Percentiles rank a stretch among this genome's conserved stretches.
Conservation (phyloP, 2,329 filamentous ascomycete species). For the Calonectria henricotiae region DNA sequence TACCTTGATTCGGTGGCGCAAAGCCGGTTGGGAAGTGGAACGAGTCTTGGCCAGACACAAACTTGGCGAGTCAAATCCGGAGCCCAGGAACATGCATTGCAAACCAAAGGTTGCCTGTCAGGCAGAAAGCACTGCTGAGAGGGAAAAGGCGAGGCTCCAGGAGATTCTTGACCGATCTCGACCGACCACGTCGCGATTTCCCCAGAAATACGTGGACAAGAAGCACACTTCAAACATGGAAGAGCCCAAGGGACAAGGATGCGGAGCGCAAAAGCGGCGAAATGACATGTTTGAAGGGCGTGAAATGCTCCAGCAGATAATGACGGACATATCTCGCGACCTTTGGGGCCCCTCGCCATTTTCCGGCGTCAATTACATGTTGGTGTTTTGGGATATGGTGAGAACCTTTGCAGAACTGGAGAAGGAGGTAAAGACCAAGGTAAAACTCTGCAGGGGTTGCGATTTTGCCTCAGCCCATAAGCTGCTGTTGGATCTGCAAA, state of each 20-base stretch:
- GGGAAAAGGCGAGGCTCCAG: background rate
- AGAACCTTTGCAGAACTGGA: background rate
- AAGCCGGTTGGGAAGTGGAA: background rate
- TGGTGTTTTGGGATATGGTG: background rate
- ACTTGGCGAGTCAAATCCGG: background rate
- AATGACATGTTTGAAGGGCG: background rate
- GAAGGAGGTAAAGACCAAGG: background rate
- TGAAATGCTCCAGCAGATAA: background rate
- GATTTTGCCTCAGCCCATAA: no score
- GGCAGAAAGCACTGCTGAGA: background rate
- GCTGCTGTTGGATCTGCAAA: no score
- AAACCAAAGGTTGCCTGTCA: background rate
- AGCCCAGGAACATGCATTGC: no score
- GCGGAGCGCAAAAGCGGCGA: background rate
- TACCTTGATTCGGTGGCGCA: background rate
- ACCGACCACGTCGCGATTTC: background rate
- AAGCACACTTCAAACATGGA: background rate
- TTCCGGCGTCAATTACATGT: background rate
- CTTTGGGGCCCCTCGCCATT: background rate
- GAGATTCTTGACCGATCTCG: background rate
- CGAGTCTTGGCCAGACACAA: no score
- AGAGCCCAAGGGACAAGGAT: background rate
- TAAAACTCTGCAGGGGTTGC: no score
- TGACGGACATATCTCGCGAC: background rate
- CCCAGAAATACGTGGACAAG: background rate